Evolutionary conservation across 2,329 filamentous ascomycete species (phyloP).

Genomic region (Basipetospora chlamydospora): DNA sequence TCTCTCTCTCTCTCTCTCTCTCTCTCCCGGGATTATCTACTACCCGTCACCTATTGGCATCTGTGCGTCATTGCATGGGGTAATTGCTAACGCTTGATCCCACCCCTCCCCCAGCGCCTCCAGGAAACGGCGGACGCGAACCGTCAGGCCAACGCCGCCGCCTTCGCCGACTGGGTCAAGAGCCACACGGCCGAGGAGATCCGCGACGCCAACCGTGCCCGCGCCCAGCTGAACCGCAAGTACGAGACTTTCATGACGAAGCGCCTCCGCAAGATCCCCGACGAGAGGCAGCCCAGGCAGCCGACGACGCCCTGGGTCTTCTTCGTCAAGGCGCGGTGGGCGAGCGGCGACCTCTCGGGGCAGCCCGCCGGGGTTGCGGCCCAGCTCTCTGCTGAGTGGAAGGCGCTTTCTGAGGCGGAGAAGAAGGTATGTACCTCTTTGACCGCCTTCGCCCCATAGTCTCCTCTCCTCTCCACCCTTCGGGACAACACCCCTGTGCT

Average conservation of each 20-base stretch:
- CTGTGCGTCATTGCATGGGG: too few species aligned
- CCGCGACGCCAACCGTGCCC: constrained; percentile 31
- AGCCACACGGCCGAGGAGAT: constrained; percentile 24
- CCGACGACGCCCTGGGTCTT: constrained; percentile 17
- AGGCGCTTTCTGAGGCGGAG: constrained; percentile 22
- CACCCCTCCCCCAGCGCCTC: constrained; percentile 18
- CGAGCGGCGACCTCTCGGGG: constrained; percentile 13
- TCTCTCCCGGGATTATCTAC: not conserved
- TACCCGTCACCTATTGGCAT: too few species aligned
- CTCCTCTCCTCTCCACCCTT: not conserved
- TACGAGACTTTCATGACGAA: too few species aligned
- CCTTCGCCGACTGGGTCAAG: constrained; percentile 33
- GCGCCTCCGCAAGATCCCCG: constrained; percentile 20
- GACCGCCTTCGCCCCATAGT: not conserved
- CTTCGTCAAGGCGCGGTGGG: constrained; percentile 25
- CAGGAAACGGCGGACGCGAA: constrained; percentile 22
- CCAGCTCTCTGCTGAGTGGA: constrained; percentile 26
- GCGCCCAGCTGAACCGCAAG: constrained; percentile 24
- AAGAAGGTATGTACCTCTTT: constrained; percentile 17
- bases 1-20: not conserved
- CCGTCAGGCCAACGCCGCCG: constrained; percentile 22
- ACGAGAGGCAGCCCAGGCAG: constrained; percentile 32
- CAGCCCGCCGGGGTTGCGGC: constrained; percentile 9
- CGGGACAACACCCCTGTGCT: not conserved
- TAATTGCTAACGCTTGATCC: not conserved